Evolutionary conservation across 306 rosid genomes (phyloP), one percentile per base, ranked within the genome.

Genomic region (Myrica gale): DNA sequence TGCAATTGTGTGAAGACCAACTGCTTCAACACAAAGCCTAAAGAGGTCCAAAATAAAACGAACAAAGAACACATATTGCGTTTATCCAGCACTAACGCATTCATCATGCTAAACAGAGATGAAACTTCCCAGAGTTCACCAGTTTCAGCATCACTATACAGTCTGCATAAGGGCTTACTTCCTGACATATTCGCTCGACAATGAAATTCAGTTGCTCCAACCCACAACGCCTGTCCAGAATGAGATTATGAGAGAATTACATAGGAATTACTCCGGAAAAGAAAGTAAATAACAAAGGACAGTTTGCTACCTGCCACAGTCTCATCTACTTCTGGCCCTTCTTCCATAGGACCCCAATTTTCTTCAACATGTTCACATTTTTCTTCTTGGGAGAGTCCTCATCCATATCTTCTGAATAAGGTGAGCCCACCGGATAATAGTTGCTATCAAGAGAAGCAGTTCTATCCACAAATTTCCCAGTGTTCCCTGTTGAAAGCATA

Each of bases 271-370:
- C 17, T 16, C 20, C 21, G 17, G 4, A 13, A 39, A 20, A 17
- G 46, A 7, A 15, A 65, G 9, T 16, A 15, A 9, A 16, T 39
- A 13, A 57, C 9, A 20, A 4, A 7, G 58, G 57, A 75, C 41
- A 26, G 46, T 7, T 54, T 54, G 45, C 8, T 50, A 80, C 85
- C 78, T 66, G 77, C 37, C 16, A 37, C 45, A 50, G 54, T 54
- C 32, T 26, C 78, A 60, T 19, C 80, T 73, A 83, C 79, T 84
- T 86, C 79, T 94, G 94, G 72, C 84, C 89, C 76, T 90, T 94
- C 91, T 87, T 94, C 98, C 98, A 94, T 65, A 94, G 79, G 43
- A 90, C 97, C 11, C 98, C 98, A 80, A 94, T 84, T 89, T 92
- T 94, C 94, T 90, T 94, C 90, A 91, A 85, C 91, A 94, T 62